These are phyloP conservation scores for Tilletiopsis washingtonensis DNA, from an alignment of 1,284 basidiomycete genomes.

Conservation along the genomic window DNA sequence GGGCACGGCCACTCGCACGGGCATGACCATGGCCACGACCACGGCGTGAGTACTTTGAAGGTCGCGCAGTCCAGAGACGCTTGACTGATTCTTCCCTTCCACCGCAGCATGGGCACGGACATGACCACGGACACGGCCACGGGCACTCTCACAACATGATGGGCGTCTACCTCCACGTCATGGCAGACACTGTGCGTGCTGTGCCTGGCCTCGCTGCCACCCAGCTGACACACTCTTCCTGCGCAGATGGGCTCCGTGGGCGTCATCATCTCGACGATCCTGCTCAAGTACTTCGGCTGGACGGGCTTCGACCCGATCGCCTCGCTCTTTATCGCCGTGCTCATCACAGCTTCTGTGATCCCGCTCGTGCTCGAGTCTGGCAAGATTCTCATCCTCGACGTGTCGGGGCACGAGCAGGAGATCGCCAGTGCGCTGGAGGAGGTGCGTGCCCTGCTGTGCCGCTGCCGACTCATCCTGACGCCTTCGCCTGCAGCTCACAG, in stretches of 20 bases:
- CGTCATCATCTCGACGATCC: conserved; percentile 92
- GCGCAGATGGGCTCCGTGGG: conserved; percentile 82
- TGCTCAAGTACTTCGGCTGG: conserved; percentile 97
- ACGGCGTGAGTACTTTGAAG: conserved; percentile 48
- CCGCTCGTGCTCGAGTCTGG: conserved; percentile 92
- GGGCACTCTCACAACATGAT: conserved; percentile 97
- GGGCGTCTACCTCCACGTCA: conserved; percentile 76
- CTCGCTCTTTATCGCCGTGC: conserved; percentile 85
- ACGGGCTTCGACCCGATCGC: conserved; percentile 99
- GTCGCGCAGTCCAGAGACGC: neutral
- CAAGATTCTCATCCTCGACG: conserved; percentile 75
- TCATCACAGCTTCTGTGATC: conserved; percentile 90
- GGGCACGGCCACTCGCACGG: conserved; percentile 53
- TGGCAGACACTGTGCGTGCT: conserved; percentile 53
- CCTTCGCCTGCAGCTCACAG: conserved; percentile 3
- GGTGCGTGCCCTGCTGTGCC: conserved; percentile 51
- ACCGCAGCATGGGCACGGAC: conserved; percentile 49
- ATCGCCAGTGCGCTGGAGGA: conserved; percentile 69
- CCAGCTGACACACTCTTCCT: too few species aligned
- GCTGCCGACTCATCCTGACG: conserved; percentile 11
- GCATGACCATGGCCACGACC: conserved; percentile 43
- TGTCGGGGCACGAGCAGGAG: conserved; percentile 60
- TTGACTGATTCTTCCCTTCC: neutral
- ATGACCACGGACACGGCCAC: conserved; percentile 51
- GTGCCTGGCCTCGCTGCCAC: too few species aligned